These are phyloP conservation scores for Camillea tinctor DNA, from an alignment of 2,329 filamentous ascomycete genomes.

Conservation along the genomic window DNA sequence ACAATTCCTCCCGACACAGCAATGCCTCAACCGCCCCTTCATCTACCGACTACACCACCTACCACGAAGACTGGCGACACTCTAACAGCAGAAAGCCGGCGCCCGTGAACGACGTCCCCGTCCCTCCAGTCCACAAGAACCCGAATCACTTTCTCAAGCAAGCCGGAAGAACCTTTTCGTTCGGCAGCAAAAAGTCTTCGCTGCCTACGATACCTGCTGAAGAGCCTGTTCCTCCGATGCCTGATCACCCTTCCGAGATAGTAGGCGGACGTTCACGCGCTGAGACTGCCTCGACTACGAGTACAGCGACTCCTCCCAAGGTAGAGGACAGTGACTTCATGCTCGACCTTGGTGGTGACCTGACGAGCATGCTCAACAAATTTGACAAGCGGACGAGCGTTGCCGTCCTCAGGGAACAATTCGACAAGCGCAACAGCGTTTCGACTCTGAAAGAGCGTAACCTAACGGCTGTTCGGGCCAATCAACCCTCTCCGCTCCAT, in stretches of 20 bases:
- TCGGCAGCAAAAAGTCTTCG: constrained; percentile 50
- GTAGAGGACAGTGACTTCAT: constrained; percentile 45
- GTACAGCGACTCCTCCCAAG: constrained; percentile 52
- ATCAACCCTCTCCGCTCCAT: constrained; percentile 47
- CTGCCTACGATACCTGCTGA: constrained; percentile 36
- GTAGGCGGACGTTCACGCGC: constrained; percentile 43
- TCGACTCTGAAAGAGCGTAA: constrained; percentile 46
- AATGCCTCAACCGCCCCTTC: constrained; percentile 62
- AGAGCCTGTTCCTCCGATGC: constrained; percentile 40
- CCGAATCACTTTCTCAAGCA: constrained; percentile 54
- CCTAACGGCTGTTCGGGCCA: constrained; percentile 46
- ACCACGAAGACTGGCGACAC: constrained; percentile 42
- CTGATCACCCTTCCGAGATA: constrained; percentile 28
- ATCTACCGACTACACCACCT: constrained; percentile 46
- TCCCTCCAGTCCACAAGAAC: constrained; percentile 46
- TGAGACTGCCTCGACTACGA: constrained; percentile 53
- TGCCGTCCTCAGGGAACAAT: constrained; percentile 44
- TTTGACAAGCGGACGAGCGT: constrained; percentile 57
- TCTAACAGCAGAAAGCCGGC: constrained; percentile 37
- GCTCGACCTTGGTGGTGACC: constrained; percentile 57
- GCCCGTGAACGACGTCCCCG: constrained; percentile 38
- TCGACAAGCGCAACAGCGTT: constrained; percentile 45
- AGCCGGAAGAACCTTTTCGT: constrained; percentile 59
- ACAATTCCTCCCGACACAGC: constrained; percentile 62
- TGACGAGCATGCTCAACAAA: constrained; percentile 54